phyloP scores from a whole-genome alignment of 768 basidiomycete species.

The Rickenella mellea region DNA sequence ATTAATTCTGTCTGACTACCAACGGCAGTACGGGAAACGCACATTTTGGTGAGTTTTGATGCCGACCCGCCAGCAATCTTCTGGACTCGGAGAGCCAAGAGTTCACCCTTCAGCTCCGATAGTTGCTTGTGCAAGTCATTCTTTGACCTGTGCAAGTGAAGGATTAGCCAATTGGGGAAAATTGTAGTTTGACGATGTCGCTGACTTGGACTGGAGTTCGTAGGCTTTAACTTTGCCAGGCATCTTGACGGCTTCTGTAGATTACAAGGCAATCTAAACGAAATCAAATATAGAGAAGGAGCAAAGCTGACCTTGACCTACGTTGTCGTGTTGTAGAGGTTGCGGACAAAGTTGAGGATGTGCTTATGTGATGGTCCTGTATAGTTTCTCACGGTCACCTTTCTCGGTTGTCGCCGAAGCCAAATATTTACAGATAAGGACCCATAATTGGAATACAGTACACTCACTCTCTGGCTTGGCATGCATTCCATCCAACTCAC shows the following conservation, averaged over 20 bases:
- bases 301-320: not conserved
- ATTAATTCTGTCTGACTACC: not conserved
- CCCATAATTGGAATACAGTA: no score
- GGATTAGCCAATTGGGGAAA: not conserved
- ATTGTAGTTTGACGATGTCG: slow-evolving; percentile 7
- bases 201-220: slow-evolving; percentile 92
- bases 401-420: no score
- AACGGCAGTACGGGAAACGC: slow-evolving; percentile 22
- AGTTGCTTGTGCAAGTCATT: slow-evolving; percentile 95
- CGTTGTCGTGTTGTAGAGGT: slow-evolving; percentile 1
- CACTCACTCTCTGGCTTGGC: no score
- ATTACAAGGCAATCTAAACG: not conserved
- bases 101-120: slow-evolving; percentile 89
- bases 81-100: slow-evolving; percentile 89
- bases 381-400: no score
- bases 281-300: not conserved
- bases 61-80: slow-evolving; percentile 95
- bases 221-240: slow-evolving; percentile 92
- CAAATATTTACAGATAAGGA: no score
- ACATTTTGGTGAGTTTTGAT: slow-evolving; percentile 97
- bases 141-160: slow-evolving; percentile 59
- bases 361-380: no score
- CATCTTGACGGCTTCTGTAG: slow-evolving; percentile 38
- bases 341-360: no score
- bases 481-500: no score